Evolutionary conservation across 192 early-diverging fungal genomes (phyloP), one percentile per base, ranked within the genome.

Genomic region (Coemansia sp.): DNA sequence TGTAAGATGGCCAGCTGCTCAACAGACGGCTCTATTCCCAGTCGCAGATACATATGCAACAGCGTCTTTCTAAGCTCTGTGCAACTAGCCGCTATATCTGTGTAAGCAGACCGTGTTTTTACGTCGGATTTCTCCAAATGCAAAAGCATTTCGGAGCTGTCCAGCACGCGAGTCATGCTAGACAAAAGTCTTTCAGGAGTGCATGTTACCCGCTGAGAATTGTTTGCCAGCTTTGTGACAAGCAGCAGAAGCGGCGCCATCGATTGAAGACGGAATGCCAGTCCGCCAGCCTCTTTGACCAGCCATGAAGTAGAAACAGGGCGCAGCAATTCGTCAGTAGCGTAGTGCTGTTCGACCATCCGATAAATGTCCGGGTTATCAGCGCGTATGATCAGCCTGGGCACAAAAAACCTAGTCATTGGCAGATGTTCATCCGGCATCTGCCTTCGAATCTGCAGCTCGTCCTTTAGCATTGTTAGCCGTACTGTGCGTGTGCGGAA

Each of bases 1-100:
- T 71, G 68, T 15, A 75, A 57, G 17, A 66, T 48, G 1, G 67
- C 66, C 34, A 81, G 53, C 2, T 60, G 64, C 4, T 72, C 70
- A 2, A 63, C 8, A 8, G 73, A 32, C 3, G 78, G 78, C 38
- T 63, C 57, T 3, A 75, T 61, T 1, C 78, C 78, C 33, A 52
- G 78, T 2, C 73, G 66, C 43, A 81, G 34, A 33, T 68, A 72
- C 73, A 66, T 5, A 35, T 67, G 17, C 22, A 15, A 39, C 2
- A 43, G 7, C 57, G 51, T n/a, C 18, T 32, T 22, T 33, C 12
- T 12, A 72, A 8, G 28, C 45, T 12, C 45, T 48, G 5, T 48
- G 45, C 45, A 48, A 15, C 17, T 48, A 15, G 45, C 45, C 8
- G 45, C 5, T 48, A 48, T 48, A 15, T 48, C 45, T 1, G 17